Conservation (phyloP, 2,329 filamentous ascomycete species). For the Hypoxylon sp. region DNA sequence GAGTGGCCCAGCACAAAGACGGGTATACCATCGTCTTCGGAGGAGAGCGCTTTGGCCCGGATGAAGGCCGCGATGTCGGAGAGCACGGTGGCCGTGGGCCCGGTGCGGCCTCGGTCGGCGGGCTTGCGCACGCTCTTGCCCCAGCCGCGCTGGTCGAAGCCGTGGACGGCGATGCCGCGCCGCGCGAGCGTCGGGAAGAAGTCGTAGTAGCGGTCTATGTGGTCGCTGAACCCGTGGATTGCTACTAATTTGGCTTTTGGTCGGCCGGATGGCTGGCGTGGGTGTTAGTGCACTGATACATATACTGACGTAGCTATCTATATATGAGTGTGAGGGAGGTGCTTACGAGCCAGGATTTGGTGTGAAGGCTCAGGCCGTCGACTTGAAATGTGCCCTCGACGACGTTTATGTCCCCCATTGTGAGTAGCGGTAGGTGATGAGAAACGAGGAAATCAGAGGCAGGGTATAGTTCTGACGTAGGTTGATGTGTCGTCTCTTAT, state of each 20-base stretch:
- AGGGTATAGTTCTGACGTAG: constrained; percentile 1
- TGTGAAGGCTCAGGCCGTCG: constrained; percentile 65
- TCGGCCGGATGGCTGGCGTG: constrained; percentile 66
- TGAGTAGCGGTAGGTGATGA: constrained; percentile 24
- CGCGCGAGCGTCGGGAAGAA: constrained; percentile 80
- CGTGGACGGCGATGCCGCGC: constrained; percentile 80
- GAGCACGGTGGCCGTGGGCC: constrained; percentile 80
- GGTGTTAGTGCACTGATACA: constrained; percentile 12
- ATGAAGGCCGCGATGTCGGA: constrained; percentile 85
- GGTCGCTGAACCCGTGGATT: constrained; percentile 92
- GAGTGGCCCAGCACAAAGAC: constrained; percentile 91
- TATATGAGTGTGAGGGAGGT: constrained; percentile 4
- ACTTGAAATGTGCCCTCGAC: constrained; percentile 67
- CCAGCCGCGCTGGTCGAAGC: constrained; percentile 92
- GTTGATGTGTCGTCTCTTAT: constrained; percentile 1
- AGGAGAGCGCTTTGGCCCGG: constrained; percentile 64
- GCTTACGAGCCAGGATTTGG: constrained; percentile 72
- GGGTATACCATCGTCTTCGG: constrained; percentile 63
- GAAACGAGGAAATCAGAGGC: background rate
- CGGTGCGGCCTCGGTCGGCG: constrained; percentile 78
- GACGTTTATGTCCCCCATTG: constrained; percentile 57
- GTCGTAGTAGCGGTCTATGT: constrained; percentile 81
- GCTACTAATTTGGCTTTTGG: constrained; percentile 82
- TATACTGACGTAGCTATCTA: background rate
- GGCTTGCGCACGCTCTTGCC: constrained; percentile 77